Evolutionary conservation across 1,284 basidiomycete genomes (phyloP), one percentile per base, ranked within the genome.

Genomic region (Jaminaea rosea): DNA sequence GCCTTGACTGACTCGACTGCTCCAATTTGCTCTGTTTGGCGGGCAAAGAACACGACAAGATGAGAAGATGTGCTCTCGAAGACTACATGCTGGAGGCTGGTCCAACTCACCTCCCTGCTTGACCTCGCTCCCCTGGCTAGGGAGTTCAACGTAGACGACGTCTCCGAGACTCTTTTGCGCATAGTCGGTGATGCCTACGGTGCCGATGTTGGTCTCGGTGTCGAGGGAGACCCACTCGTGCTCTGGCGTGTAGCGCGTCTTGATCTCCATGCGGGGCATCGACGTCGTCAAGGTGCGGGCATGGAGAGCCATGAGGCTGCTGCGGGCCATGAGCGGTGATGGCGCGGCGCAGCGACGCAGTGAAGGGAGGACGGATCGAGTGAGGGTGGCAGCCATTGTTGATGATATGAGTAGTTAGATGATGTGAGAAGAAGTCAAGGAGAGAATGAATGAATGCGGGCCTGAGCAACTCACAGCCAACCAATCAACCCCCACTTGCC

Each of bases 1-100:
- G 92, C 90, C 77, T 99, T 99, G 60, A 98, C 93, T 63, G 90
- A 94, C 78, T 98, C 93, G 24, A 98, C 90, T 6, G 90, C 88
- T 50, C 94, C 93, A 71, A 97, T 88, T 65, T 86, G 79, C 53
- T 91, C 93, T 96, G 68, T 23, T 13, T 8, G 26, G 4, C n/a
- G 13, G 19, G 4, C 8, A 34, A 13, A 15, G 17, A 52, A 5
- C 17, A 4, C 4, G 34, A 15, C 3, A 2, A 15, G 23, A 34
- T 34, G 24, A 47, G 8, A 17, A 8, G 26, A 27, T 13, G 8
- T 31, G 29, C 29, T 15, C 29, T 41, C n/a, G 6, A 21, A 4
- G 17, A 2, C 24, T 44, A 8, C 24, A 10, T 23, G 10, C 9
- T 46, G 10, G 9, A 32, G 15, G 10, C 44, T 9, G 11, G 11